Evolutionary conservation across 2,329 filamentous ascomycete species (phyloP).

Genomic region (Monosporascus sp.): DNA sequence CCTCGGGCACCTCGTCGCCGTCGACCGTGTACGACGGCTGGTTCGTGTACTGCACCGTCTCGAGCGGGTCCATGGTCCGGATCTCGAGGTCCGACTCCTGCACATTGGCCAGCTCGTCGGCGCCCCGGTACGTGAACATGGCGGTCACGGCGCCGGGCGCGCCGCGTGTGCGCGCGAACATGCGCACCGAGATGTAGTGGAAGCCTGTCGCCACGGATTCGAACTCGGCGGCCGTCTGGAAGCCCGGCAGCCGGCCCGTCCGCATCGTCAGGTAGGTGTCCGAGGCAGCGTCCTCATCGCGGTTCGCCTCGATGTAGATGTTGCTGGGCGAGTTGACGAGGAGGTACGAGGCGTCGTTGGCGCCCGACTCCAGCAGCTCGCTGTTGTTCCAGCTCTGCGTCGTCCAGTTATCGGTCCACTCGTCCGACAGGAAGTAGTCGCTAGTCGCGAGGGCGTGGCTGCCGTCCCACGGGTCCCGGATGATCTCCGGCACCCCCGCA

Average conservation of each 20-base stretch:
- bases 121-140: conserved; percentile 47
- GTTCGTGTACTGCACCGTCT: conserved; percentile 54
- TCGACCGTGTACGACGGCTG: conserved; percentile 45
- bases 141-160: conserved; percentile 43
- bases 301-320: conserved; percentile 39
- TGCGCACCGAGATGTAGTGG: conserved; percentile 39
- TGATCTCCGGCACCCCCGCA: conserved; percentile 25
- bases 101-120: conserved; percentile 30
- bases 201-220: conserved; percentile 31
- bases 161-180: conserved; percentile 46
- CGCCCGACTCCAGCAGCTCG: conserved; percentile 8
- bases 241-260: conserved; percentile 37
- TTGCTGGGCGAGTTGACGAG: conserved; percentile 37
- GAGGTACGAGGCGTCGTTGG: conserved; percentile 21
- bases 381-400: conserved; percentile 29
- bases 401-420: conserved; percentile 27
- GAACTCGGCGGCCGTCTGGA: conserved; percentile 47
- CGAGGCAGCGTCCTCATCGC: conserved; percentile 22
- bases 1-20: conserved; percentile 37
- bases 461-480: conserved; percentile 19
- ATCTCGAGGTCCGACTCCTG: conserved; percentile 53
- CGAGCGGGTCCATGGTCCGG: conserved; percentile 38
- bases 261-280: conserved; percentile 43
- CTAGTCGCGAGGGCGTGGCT: conserved; percentile 22
- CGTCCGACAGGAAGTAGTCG: conserved; percentile 26